phyloP scores from a whole-genome alignment of 768 basidiomycete species.

The Lentinula guzmanii region DNA sequence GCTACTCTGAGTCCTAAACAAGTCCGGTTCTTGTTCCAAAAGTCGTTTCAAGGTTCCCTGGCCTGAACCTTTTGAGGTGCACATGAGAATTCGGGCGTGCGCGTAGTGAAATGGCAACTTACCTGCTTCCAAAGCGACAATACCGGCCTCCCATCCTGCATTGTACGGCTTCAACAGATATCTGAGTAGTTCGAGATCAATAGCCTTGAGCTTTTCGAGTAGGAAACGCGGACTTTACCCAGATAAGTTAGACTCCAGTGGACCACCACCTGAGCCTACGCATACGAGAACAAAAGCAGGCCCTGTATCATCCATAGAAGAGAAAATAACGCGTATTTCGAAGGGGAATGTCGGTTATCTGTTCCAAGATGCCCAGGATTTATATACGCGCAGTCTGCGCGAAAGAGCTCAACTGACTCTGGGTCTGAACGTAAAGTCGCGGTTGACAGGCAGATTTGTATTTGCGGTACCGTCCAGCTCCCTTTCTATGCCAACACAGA shows the following conservation, averaged over 20 bases:
- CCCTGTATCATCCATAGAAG: not conserved
- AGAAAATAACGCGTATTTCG: constrained; percentile 1
- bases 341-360: not conserved
- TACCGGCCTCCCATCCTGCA: constrained; percentile 72
- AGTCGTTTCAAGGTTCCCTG: constrained; percentile 70
- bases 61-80: constrained; percentile 63
- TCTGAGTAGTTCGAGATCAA: constrained; percentile 31
- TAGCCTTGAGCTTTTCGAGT: constrained; percentile 7
- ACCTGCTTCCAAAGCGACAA: constrained; percentile 88
- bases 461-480: not conserved
- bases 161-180: constrained; percentile 78
- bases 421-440: not conserved
- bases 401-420: not conserved
- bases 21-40: constrained; percentile 44
- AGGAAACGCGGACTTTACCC: constrained; percentile 45
- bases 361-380: not conserved
- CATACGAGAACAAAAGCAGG: constrained; percentile 1
- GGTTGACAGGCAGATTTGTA: not conserved
- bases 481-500: not conserved
- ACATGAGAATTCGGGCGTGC: not conserved
- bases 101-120: constrained; percentile 14
- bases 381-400: not conserved
- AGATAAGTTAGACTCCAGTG: constrained; percentile 83
- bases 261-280: constrained; percentile 51
- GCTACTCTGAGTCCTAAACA: constrained; percentile 37